Evolutionary conservation across 306 rosid species (phyloP).

Genomic region (Quercus glauca): DNA sequence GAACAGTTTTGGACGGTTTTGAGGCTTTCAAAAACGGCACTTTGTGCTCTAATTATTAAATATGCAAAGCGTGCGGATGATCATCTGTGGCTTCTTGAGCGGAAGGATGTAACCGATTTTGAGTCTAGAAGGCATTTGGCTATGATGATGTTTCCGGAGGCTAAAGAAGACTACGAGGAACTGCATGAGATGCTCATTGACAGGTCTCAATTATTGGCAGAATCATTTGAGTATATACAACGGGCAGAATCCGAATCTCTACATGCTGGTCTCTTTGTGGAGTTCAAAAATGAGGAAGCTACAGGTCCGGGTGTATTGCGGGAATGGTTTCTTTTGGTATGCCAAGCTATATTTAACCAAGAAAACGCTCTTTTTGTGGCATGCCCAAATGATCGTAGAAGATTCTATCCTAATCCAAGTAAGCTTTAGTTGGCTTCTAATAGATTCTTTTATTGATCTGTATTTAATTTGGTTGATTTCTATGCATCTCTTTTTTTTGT

Average conservation of each 20-base stretch:
- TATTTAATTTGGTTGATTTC: not conserved
- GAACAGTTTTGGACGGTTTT: constrained; percentile 49
- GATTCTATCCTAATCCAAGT: constrained; percentile 87
- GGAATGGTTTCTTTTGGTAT: constrained; percentile 86
- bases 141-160: constrained; percentile 62
- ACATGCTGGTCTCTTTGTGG: constrained; percentile 57
- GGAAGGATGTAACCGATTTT: constrained; percentile 51
- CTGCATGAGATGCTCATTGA: constrained; percentile 83
- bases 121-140: constrained; percentile 75
- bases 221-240: constrained; percentile 65
- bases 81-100: constrained; percentile 60
- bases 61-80: constrained; percentile 45
- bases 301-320: constrained; percentile 85
- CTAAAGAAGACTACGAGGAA: constrained; percentile 55
- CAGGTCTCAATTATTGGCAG: constrained; percentile 64
- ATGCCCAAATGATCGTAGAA: constrained; percentile 72
- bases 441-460: not conserved
- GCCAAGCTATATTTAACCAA: constrained; percentile 70
- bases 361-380: constrained; percentile 66
- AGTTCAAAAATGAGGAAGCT: constrained; percentile 83
- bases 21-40: constrained; percentile 30
- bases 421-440: constrained; percentile 21
- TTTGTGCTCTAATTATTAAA: constrained; percentile 40
- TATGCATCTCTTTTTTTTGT: not conserved
- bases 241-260: constrained; percentile 46